Percentiles rank a stretch among this genome's conserved stretches.
phyloP scores from a whole-genome alignment of 2,329 filamentous ascomycete species.

The Ilyonectria destructans region DNA sequence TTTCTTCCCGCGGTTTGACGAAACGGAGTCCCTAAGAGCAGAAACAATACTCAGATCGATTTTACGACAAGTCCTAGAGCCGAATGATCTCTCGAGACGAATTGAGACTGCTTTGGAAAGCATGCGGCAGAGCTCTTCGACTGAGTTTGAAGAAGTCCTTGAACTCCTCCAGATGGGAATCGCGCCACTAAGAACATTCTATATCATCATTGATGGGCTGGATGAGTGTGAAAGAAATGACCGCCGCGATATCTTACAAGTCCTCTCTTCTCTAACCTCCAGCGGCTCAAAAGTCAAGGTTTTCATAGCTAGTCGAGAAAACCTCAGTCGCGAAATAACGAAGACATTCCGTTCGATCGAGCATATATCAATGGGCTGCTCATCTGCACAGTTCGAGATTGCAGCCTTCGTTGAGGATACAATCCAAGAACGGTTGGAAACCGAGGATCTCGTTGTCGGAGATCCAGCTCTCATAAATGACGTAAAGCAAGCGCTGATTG shows the following conservation, averaged over 20 bases:
- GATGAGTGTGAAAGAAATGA: conserved; percentile 52
- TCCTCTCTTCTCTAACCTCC: neutral
- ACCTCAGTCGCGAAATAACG: conserved; percentile 36
- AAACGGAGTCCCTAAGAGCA: conserved; percentile 30
- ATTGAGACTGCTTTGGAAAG: neutral
- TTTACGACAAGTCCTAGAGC: conserved; percentile 31
- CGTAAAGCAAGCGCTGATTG: conserved; percentile 48
- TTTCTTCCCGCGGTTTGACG: conserved; percentile 34
- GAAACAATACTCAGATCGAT: conserved; percentile 39
- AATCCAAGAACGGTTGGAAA: conserved; percentile 21
- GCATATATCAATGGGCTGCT: conserved; percentile 22
- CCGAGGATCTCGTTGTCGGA: conserved; percentile 37
- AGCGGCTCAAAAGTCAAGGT: conserved; percentile 33
- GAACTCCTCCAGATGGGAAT: conserved; percentile 10
- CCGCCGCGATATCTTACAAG: conserved; percentile 25
- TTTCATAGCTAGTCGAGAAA: conserved; percentile 51
- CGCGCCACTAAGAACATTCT: conserved; percentile 18
- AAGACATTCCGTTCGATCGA: conserved; percentile 19
- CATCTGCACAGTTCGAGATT: conserved; percentile 22
- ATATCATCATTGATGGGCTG: conserved; percentile 54
- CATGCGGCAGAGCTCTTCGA: neutral
- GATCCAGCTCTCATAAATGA: conserved; percentile 41
- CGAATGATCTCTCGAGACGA: neutral
- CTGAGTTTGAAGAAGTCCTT: neutral
- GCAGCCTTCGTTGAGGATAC: conserved; percentile 28